These are phyloP conservation scores for Cymodocea nodosa DNA, from an alignment of 116 monocot species.

Conservation along the genomic window DNA sequence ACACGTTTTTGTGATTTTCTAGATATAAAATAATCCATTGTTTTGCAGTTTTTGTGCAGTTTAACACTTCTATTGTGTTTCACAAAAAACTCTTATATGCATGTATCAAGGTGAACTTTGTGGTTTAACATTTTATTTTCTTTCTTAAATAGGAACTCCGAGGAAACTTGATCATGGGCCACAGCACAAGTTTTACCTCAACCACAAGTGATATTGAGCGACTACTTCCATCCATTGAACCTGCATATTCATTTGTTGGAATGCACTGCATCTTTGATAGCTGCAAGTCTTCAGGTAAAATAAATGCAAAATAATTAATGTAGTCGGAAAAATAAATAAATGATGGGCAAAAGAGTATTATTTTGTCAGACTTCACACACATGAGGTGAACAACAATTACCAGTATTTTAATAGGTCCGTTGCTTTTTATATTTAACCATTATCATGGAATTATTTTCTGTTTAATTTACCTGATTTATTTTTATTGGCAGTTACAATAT, in stretches of 20 bases:
- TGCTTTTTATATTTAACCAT: no score
- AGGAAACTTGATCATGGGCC: constrained; percentile 21
- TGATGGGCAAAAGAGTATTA: neutral
- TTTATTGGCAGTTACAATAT: constrained; percentile 60
- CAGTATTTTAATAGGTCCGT: no score
- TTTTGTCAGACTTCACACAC: no score
- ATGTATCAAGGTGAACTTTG: neutral
- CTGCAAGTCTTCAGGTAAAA: constrained; percentile 82
- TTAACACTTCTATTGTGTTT: no score
- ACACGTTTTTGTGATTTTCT: no score
- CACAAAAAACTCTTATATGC: neutral
- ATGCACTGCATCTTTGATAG: constrained; percentile 98
- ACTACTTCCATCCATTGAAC: constrained; percentile 41
- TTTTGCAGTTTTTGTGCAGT: no score
- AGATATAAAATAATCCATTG: no score
- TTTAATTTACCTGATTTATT: no score
- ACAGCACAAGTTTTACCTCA: constrained; percentile 56
- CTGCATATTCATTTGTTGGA: constrained; percentile 98
- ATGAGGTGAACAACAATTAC: no score
- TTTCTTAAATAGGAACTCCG: constrained; percentile 13
- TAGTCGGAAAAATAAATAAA: neutral
- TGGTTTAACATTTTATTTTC: neutral
- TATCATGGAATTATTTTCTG: no score
- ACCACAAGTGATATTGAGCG: constrained; percentile 43
- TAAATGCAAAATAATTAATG: neutral